These are phyloP conservation scores for Medicago lupulina DNA, from an alignment of 306 rosid genomes.

Conservation along the genomic window DNA sequence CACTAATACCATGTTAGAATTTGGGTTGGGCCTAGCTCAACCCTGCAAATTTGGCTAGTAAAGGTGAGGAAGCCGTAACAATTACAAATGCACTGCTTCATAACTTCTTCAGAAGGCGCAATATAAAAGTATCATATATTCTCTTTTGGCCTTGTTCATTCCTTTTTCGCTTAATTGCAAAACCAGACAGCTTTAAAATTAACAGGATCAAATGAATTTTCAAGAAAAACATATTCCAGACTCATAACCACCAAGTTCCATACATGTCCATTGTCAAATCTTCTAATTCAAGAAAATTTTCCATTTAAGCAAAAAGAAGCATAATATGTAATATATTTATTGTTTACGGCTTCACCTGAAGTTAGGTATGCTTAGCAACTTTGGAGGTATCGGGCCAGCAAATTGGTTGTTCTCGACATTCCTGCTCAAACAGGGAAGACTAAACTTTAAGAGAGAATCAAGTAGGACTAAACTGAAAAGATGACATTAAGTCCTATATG, in stretches of 20 bases:
- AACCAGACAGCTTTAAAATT: not conserved
- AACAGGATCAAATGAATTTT: constrained; percentile 1
- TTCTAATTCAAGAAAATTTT: constrained; percentile 31
- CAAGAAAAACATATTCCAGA: not conserved
- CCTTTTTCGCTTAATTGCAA: too few species aligned
- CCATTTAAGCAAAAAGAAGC: constrained; percentile 36
- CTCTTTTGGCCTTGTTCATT: too few species aligned
- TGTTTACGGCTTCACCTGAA: constrained; percentile 59
- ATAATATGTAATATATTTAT: constrained; percentile 10
- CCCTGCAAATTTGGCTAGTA: too few species aligned
- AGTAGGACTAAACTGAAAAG: constrained; percentile 13
- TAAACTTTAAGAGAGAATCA: constrained; percentile 30
- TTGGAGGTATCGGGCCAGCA: constrained; percentile 85
- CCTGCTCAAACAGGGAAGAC: constrained; percentile 64
- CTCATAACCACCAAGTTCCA: constrained; percentile 30
- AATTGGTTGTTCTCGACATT: constrained; percentile 85
- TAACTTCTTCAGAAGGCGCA: too few species aligned
- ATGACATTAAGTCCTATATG: constrained; percentile 15
- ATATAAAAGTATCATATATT: too few species aligned
- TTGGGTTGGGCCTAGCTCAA: too few species aligned
- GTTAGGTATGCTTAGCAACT: constrained; percentile 75
- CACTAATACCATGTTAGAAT: too few species aligned
- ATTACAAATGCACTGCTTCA: too few species aligned
- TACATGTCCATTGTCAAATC: constrained; percentile 21
- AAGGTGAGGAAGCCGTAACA: too few species aligned